Evolutionary conservation across 1,284 basidiomycete species (phyloP).

Genomic region (Neotropicomus parvogracilis): DNA sequence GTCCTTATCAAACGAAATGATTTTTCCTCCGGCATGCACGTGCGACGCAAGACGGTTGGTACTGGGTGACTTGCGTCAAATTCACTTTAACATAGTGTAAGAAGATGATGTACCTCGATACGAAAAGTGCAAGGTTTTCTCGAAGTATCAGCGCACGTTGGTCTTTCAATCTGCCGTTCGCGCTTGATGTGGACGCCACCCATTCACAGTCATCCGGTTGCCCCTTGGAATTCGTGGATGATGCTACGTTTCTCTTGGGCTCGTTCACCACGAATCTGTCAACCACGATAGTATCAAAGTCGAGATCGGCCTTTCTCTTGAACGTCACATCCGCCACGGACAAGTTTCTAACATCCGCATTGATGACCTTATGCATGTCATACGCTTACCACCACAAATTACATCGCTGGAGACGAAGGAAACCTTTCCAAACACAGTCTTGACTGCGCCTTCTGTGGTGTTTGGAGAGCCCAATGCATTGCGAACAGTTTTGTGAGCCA

Average conservation of each 20-base stretch:
- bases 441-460: constrained; percentile 54
- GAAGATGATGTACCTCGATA: constrained; percentile 59
- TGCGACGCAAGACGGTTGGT: constrained; percentile 76
- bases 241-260: constrained; percentile 7
- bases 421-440: constrained; percentile 84
- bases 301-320: constrained; percentile 80
- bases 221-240: constrained; percentile 12
- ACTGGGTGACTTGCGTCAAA: constrained; percentile 39
- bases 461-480: constrained; percentile 50
- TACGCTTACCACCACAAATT: not conserved
- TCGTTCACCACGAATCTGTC: constrained; percentile 50
- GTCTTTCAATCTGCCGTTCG: constrained; percentile 62
- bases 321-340: constrained; percentile 96
- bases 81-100: not conserved
- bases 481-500: constrained; percentile 82
- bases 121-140: constrained; percentile 80
- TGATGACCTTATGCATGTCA: constrained; percentile 65
- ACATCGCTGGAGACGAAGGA: not conserved
- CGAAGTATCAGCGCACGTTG: constrained; percentile 71
- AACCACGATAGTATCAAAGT: constrained; percentile 69
- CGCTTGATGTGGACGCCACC: constrained; percentile 17
- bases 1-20: constrained; percentile 95
- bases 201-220: constrained; percentile 30
- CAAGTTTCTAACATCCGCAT: constrained; percentile 83
- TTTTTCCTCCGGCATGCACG: constrained; percentile 67